Evolutionary conservation across 2,329 filamentous ascomycete genomes (phyloP), one percentile per base, ranked within the genome.

Genomic region (Albifimbria verrucaria): DNA sequence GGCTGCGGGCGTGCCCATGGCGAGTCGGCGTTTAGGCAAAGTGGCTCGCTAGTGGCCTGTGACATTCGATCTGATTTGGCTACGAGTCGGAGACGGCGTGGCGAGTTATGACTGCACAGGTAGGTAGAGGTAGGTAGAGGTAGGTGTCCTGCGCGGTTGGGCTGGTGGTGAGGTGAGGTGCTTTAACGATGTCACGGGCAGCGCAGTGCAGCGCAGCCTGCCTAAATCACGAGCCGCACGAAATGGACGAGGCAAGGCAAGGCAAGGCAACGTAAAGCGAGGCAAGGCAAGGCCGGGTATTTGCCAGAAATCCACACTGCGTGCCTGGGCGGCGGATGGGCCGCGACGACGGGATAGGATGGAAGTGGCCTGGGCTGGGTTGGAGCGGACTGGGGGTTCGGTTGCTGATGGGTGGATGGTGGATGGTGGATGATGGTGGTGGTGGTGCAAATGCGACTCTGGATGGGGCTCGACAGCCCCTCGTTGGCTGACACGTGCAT

Each of bases 401-500:
- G 28, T 36, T 36, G 9, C 28, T 36, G 28, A 9, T 10, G 9
- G 28, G 9, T 36, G 9, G 28, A 9, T 10, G 9, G 10, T 36
- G 28, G 28, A n/a, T n/a, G n/a, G n/a, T n/a, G n/a, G 32, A 12
- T 39, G 32, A n/a, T 32, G 12, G 5, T 39, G 32, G 11, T 39
- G 32, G 32, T 39, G 32, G 32, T 39, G 32, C 32, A 39, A 39
- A 39, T 39, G 12, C 32, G 32, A 39, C 32, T 44, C 18, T 20
- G 42, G 42, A 21, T 20, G 42, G 18, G 22, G 15, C 7, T 12
- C 42, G 17, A 10, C 36, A 51, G 51, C 62, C 64, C 57, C 56
- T 61, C 50, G 57, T 63, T 55, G 64, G 57, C 60, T 68, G 65
- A 69, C 67, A 69, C 65, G 65, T 68, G 65, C 66, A 60, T 63